Evolutionary conservation across 176 grass and related monocot genomes (phyloP), one percentile per base, ranked within the genome.

Genomic region (Puccinellia tenuiflora): DNA sequence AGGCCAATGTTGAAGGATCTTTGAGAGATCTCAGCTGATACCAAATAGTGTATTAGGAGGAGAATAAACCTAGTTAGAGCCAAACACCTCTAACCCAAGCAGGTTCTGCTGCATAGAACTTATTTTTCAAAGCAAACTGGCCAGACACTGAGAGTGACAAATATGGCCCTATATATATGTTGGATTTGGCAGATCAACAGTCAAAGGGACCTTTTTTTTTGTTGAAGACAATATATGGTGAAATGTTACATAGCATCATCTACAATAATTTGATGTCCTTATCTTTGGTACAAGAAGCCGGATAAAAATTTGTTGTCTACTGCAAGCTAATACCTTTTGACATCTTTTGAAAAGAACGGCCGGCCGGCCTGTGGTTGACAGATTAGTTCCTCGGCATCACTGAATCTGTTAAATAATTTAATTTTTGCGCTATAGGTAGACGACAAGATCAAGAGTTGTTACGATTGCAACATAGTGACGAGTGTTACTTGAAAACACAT

Each of bases 291-390:
- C 75, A 75, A 75, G 66, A 76, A 54, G 82, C 75, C 75, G 68
- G 82, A 85, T 68, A 33, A 51, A 40, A 2, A 64, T 79, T 79
- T 46, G 75, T 74, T 79, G 66, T 83, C 38, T 15, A 79, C 18
- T 79, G 66, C 66, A 79, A 47, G 66, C 78, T 39, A 84, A 39
- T 34, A 81, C 53, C 56, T 48, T 64, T 90, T 72, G 68, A 81
- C 47, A 87, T 63, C 48, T 73, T 69, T 48, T 63, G 71, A 46
- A 35, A 66, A 51, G 29, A 54, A 64, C 30, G 29, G 75, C 82
- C 30, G 29, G 75, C 82, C 81, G 57, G 83, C 85, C 69, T 65
- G 73, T 87, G 57, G 65, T 87, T 81, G 80, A 81, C 45, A 45
- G 56, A 51, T 81, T 84, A 63, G 54, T 54, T 51, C 60, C 11